phyloP scores from a whole-genome alignment of 2,329 filamentous ascomycete genomes.

The Plenodomus tracheiphilus region DNA sequence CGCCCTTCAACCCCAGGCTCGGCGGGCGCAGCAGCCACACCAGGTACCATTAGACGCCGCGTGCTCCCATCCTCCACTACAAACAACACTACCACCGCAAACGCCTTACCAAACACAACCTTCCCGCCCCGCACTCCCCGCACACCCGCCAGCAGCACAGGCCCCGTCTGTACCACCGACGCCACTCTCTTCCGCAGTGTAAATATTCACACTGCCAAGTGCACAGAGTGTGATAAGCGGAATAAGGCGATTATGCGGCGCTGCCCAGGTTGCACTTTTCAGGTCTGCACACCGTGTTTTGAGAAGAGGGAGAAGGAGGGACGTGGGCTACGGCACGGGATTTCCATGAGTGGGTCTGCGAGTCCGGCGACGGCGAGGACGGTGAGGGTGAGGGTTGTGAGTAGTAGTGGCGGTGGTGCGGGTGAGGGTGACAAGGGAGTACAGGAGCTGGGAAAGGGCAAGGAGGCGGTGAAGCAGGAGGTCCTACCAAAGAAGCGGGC shows the following conservation, averaged over 20 bases:
- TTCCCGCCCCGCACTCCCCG: conserved; percentile 7
- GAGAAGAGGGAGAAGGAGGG: conserved; percentile 11
- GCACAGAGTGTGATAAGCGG: conserved; percentile 39
- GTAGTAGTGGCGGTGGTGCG: background rate
- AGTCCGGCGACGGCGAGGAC: background rate
- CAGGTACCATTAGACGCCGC: background rate
- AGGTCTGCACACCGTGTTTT: conserved; percentile 37
- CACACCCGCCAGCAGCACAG: conserved; percentile 11
- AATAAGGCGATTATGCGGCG: conserved; percentile 37
- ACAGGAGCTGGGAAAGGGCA: background rate
- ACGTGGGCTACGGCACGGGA: conserved; percentile 29
- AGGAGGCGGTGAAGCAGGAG: background rate
- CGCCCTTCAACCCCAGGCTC: background rate
- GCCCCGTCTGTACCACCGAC: conserved; percentile 19
- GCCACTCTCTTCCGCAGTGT: conserved; percentile 24
- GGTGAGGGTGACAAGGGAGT: background rate
- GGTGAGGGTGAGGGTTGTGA: background rate
- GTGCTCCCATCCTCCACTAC: background rate
- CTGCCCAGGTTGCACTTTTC: conserved; percentile 40
- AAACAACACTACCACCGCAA: conserved; percentile 1
- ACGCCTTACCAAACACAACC: background rate
- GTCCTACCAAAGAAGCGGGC: conserved; percentile 7
- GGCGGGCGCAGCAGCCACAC: background rate
- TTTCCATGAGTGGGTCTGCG: conserved; percentile 11
- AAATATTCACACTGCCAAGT: conserved; percentile 43